phyloP scores from a whole-genome alignment of 1,284 basidiomycete species.

The Golubevia pallescens region DNA sequence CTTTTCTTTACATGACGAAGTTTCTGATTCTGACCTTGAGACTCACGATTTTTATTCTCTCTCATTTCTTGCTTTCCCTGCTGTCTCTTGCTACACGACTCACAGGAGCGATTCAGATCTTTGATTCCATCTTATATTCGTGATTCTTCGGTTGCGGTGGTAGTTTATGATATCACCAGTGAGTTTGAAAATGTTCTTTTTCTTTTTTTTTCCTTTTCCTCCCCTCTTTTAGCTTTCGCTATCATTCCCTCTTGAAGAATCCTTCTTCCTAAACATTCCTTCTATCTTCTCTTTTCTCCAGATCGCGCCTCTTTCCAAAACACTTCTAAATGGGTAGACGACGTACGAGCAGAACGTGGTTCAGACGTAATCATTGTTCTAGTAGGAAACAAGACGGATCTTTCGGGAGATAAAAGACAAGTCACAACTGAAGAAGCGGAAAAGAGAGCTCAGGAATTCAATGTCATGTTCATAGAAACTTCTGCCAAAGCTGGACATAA shows the following conservation, averaged over 20 bases:
- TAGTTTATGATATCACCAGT: conserved; percentile 99
- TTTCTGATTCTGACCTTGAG: no score
- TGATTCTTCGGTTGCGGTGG: conserved; percentile 96
- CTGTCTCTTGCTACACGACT: no score
- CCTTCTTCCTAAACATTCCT: no score
- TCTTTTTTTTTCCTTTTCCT: not conserved
- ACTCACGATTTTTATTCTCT: no score
- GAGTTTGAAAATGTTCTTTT: conserved; percentile 66
- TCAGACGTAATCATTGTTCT: conserved; percentile 98
- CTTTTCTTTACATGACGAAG: no score
- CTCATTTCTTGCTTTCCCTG: not conserved
- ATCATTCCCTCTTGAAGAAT: no score
- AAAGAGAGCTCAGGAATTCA: conserved; percentile 86
- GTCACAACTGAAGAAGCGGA: conserved; percentile 98
- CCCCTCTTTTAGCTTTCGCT: no score
- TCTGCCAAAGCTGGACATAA: conserved; percentile 99
- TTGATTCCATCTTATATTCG: conserved; percentile 99
- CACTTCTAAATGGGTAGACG: conserved; percentile 99
- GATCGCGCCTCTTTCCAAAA: conserved; percentile 96
- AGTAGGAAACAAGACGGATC: conserved; percentile 98
- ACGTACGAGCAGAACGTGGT: conserved; percentile 94
- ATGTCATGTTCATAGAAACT: conserved; percentile 99
- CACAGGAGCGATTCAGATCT: conserved; percentile 92
- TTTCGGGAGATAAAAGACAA: conserved; percentile 70
- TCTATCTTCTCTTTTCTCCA: no score